Base-by-base conservation (phyloP, 2,329 filamentous ascomycete genomes). In the Nigrospora oryzae region DNA sequence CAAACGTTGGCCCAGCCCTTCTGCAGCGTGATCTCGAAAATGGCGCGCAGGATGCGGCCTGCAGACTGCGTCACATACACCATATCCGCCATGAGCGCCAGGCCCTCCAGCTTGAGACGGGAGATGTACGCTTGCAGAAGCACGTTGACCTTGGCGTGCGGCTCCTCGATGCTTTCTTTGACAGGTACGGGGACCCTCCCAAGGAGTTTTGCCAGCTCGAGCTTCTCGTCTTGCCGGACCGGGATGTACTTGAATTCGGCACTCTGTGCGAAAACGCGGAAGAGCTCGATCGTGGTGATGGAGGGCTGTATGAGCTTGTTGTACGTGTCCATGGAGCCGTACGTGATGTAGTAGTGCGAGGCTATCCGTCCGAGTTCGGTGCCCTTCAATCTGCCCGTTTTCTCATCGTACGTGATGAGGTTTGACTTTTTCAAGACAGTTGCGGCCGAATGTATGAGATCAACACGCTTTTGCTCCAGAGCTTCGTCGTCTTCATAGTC, bases 201-300 rank as follows among this genome's bases (percentile, higher is more conserved):
- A 17, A 98, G 74, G 31, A 98, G 73, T 63, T 97, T 96, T 5
- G 89, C 89, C 43, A 98, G 74, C 65, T 98, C 93, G 31, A 98
- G 74, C 70, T 97, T 97, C 71, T 98, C 93, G 57, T 98, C 93
- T 59, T 96, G 90, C 36, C 93, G 85, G 33, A 98, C 91, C 2
- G 93, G 93, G 36, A 98, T 98, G 64, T 95, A 98, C 65, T 96
- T 97, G 75, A 98, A 98, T 64, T 98, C 93, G 45, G 94, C 89
- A 59, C 93, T 97, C 33, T 97, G 77, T 12, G 94, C 85, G 61
- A 98, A 98, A 28, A 98, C 83, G 36, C 94, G 84, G 81, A 98
- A 97, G 36, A 98, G 77, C 66, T 98, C 93, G 51, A 98, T 95
- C 6, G 87, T 87, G 23, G 86, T 89, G 55, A 96, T 93, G 11